phyloP scores from a whole-genome alignment of 495 filamentous ascomycete species.

The Sordaria brevicollis region DNA sequence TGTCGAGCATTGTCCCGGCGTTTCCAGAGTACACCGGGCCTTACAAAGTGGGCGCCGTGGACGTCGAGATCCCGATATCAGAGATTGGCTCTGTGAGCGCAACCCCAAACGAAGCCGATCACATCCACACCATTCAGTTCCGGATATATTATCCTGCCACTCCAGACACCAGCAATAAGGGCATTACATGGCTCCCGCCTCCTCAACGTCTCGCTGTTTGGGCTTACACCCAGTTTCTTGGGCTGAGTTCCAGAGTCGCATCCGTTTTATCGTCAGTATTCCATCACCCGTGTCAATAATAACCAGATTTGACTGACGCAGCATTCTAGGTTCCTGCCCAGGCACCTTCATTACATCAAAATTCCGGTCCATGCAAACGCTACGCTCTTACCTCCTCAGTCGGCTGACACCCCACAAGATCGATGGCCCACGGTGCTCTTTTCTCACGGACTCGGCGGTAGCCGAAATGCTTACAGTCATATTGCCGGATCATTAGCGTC shows the following conservation, averaged over 20 bases:
- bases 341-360: slow-evolving; percentile 56
- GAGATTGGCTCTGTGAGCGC: slow-evolving; percentile 43
- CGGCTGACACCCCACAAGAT: slow-evolving; percentile 17
- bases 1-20: slow-evolving; percentile 36
- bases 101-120: slow-evolving; percentile 36
- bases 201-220: slow-evolving; percentile 60
- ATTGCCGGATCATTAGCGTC: slow-evolving; percentile 60
- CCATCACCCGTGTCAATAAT: neutral
- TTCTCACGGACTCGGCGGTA: slow-evolving; percentile 70
- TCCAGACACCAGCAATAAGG: slow-evolving; percentile 27
- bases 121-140: slow-evolving; percentile 58
- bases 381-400: slow-evolving; percentile 16
- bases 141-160: slow-evolving; percentile 65
- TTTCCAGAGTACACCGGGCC: slow-evolving; percentile 64
- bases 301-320: neutral
- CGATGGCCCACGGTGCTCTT: slow-evolving; percentile 73
- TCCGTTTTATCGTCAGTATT: slow-evolving; percentile 48
- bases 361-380: slow-evolving; percentile 40
- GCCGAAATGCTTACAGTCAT: slow-evolving; percentile 64
- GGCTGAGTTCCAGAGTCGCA: slow-evolving; percentile 42
- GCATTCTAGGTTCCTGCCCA: slow-evolving; percentile 43
- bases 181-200: slow-evolving; percentile 58
- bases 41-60: slow-evolving; percentile 61
- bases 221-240: slow-evolving; percentile 59
- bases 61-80: slow-evolving; percentile 60